These are phyloP conservation scores for Heracleum sosnowskyi DNA, from an alignment of 129 eudicot genomes.

Conservation along the genomic window DNA sequence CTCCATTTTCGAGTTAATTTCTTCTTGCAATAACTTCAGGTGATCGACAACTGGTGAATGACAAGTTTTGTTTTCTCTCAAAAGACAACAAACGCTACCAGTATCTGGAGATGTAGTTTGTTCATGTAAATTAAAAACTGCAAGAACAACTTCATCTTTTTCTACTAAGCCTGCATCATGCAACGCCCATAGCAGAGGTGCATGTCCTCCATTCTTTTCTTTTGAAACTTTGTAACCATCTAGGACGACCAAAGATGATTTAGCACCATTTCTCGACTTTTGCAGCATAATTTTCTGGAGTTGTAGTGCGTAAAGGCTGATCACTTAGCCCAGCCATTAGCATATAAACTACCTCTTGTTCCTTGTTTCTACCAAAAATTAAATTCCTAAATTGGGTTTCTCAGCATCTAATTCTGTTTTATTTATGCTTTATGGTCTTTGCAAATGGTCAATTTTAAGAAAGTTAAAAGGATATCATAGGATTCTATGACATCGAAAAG, in stretches of 20 bases:
- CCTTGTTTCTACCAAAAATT: not conserved
- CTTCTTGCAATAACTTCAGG: conserved; percentile 22
- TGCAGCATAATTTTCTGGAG: no score
- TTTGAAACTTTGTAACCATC: conserved; percentile 29
- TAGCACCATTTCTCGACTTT: no score
- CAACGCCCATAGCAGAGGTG: conserved; percentile 30
- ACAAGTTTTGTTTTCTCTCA: conserved; percentile 13
- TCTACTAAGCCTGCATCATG: conserved; percentile 17
- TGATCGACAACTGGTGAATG: conserved; percentile 9
- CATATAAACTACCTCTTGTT: not conserved
- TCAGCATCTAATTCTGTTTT: not conserved
- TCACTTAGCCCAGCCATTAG: not conserved
- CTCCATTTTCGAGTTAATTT: conserved; percentile 29
- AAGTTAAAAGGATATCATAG: not conserved
- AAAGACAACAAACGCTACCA: conserved; percentile 24
- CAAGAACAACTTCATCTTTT: conserved; percentile 36
- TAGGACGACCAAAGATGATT: conserved; percentile 31
- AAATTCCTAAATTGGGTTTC: not conserved
- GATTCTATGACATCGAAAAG: not conserved
- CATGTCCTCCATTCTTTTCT: conserved; percentile 20
- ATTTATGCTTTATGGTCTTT: not conserved
- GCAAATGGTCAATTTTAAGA: not conserved
- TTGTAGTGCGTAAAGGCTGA: no score
- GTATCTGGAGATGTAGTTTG: conserved; percentile 23
- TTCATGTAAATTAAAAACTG: conserved; percentile 17